Base-by-base conservation (phyloP, 306 rosid species). In the Alnus rubra region DNA sequence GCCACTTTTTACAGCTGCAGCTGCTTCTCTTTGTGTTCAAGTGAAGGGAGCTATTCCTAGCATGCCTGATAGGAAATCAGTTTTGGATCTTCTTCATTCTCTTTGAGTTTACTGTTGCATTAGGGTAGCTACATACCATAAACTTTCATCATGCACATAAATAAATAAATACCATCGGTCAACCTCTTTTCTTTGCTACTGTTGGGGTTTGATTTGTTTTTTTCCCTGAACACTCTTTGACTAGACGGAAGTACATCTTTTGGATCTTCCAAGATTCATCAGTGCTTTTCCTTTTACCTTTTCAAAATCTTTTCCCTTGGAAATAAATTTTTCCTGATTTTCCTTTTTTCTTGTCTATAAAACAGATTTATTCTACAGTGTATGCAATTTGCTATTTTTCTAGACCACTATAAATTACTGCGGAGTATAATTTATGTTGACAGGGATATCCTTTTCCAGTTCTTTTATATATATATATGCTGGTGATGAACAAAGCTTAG, bases 31-130 rank as follows among this genome's bases (percentile, higher is more conserved):
- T 9, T 92, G 98, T 85, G 91, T 95, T 80, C 97, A 91, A 90
- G 98, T 92, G 75, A 95, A 95, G 85, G 98, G 98, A 65, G 98
- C 98, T 79, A 89, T 90, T 86, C 98, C 98, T 37, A 91, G 98
- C 88, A 92, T 95, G 97, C 98, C 97, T 35, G 90, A 89, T 65
- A 89, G 98, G 76, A 74, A 87, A 77, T 86, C 97, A 54, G 94
- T 95, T 78, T 73, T 87, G 70, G 87, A 88, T 75, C 92, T 92
- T 72, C 95, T 95, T 80, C 82, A 80, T 28, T 79, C 86, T 80
- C 77, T 35, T 74, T 92, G 86, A 87, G 73, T 44, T 81, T 76
- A 60, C 76, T 73, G 16, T 76, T 59, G 48, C 33, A 72, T 58
- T 33, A 7, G 18, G 64, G 48, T 9, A 48, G 81, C 19, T 44